phyloP scores from a whole-genome alignment of 164 flowering plant genomes.

The Echeveria elegans region DNA sequence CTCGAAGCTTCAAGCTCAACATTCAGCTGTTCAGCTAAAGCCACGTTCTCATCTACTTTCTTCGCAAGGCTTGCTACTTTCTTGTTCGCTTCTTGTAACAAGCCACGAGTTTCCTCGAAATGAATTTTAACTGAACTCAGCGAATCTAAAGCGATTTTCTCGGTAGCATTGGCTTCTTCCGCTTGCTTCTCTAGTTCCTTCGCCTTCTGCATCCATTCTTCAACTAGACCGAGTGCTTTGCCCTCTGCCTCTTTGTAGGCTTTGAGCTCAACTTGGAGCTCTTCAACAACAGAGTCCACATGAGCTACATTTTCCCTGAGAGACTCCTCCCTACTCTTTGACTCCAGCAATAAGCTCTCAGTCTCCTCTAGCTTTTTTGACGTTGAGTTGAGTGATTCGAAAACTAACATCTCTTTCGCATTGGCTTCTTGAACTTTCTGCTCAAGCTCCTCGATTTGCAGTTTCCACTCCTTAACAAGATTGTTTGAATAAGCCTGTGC shows the following conservation, averaged over 20 bases:
- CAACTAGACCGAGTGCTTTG: neutral
- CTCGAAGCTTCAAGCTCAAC: constrained; percentile 59
- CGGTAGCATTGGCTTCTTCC: neutral
- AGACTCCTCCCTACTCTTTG: neutral
- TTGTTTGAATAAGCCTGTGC: constrained; percentile 4
- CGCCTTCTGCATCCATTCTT: constrained; percentile 4
- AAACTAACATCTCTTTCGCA: neutral
- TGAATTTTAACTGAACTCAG: neutral
- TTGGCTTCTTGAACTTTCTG: neutral
- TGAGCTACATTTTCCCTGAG: neutral
- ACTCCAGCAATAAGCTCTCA: neutral
- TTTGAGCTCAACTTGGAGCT: neutral
- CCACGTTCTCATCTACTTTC: constrained; percentile 35
- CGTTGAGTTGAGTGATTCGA: neutral
- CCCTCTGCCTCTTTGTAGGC: neutral
- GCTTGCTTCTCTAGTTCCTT: constrained; percentile 1
- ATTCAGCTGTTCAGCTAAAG: constrained; percentile 45
- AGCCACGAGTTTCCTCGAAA: neutral
- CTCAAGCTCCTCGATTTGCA: neutral
- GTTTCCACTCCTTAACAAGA: constrained; percentile 5
- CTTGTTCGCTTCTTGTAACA: neutral
- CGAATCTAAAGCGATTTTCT: constrained; percentile 1
- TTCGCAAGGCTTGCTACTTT: constrained; percentile 16
- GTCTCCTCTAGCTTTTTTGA: neutral
- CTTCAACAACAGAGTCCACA: neutral